phyloP scores from a whole-genome alignment of 2,329 filamentous ascomycete species.

The Fragosphaeria purpurea region DNA sequence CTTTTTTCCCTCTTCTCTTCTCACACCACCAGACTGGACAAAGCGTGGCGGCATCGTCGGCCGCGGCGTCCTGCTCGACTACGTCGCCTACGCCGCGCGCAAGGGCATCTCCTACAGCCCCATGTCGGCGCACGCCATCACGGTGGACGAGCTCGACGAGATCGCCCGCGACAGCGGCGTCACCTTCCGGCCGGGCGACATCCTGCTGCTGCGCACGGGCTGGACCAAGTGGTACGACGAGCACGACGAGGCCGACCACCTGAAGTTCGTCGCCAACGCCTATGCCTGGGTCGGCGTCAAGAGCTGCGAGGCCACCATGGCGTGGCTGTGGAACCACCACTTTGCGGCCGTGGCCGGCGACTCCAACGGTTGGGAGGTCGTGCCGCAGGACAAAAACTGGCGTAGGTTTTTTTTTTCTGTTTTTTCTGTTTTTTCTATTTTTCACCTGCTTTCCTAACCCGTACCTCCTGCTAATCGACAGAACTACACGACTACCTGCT shows the following conservation, averaged over 20 bases:
- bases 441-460: no score
- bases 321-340: constrained; percentile 60
- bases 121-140: constrained; percentile 43
- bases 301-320: constrained; percentile 39
- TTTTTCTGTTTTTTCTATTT: constrained; percentile 1
- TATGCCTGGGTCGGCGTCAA: constrained; percentile 27
- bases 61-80: constrained; percentile 48
- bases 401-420: constrained; percentile 16
- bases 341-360: constrained; percentile 59
- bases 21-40: constrained; percentile 6
- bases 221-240: constrained; percentile 48
- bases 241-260: constrained; percentile 26
- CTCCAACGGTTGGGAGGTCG: constrained; percentile 47
- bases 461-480: no score
- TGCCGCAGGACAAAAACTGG: constrained; percentile 1
- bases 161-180: constrained; percentile 51
- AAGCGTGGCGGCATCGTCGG: constrained; percentile 39
- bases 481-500: constrained; percentile 38
- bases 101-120: constrained; percentile 41
- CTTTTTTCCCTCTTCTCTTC: no score
- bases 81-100: constrained; percentile 34
- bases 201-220: constrained; percentile 56
- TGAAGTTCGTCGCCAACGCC: constrained; percentile 21
- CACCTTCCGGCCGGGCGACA: constrained; percentile 53
- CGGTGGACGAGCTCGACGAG: constrained; percentile 42